Base-by-base conservation (phyloP, 176 grass and related monocot genomes). In the Tillandsia fasciculata region DNA sequence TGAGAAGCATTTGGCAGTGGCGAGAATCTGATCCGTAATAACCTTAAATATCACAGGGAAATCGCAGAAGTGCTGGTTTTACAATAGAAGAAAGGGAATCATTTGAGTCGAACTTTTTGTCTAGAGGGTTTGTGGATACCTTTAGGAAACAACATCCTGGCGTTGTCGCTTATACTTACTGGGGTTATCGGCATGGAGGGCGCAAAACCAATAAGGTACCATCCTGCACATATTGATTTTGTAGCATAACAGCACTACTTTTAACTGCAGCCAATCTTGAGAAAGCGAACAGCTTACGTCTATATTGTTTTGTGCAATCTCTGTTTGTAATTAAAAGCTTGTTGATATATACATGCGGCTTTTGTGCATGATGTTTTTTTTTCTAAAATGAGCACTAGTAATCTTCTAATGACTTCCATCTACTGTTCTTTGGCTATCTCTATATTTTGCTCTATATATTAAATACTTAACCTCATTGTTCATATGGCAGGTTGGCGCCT, bases 91-190 rank as follows among this genome's bases (percentile, higher is more conserved):
- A 96, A 70, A 86, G 86, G 74, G 54, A 87, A 58, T 96, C 88
- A 68, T 91, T 91, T 56, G 81, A 96, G 72, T 75, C 56, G 27
- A 84, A 86, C 73, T 84, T 91, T 58, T 69, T 79, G 57, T 86
- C 70, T 27, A 89, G 70, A 73, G 88, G 92, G 47, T 77, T 91
- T 23, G 33, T 89, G 11, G 88, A 91, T 84, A 96, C 88, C 71
- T 96, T 89, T 74, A 83, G 92, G 66, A 91, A 87, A 66, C 86
- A 91, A 66, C 83, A 96, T 72, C 92, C 92, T 18, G 81, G 85
- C 68, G 83, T 67, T 15, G 76, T 96, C 17, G 85, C 74, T 10
- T 91, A 87, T 69, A 91, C 85, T 65, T 91, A 91, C 70, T 96
- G 88, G 88, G 92, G 88, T 74, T 90, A 96, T 49, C 67, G 82